Base-by-base conservation (phyloP, 345 rosid species). In the Populus pruinosa region DNA sequence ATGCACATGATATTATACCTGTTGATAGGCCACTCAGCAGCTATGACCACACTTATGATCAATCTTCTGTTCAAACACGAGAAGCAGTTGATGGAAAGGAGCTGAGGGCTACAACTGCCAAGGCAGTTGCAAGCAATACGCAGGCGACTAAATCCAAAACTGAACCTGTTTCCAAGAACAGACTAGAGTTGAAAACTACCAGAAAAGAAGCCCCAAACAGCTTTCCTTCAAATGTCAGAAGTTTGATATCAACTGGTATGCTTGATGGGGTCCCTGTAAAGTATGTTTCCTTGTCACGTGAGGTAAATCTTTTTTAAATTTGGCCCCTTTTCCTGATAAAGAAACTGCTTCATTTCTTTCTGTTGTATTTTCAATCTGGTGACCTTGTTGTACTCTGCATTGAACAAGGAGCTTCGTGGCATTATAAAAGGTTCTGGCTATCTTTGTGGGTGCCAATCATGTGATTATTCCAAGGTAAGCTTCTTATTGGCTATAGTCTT, bases 171-270 rank as follows among this genome's bases (percentile, higher is more conserved):
- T 81, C 87, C 36, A 91, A 86, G 87, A 90, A 78, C 78, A 95
- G 90, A 83, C 74, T 77, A 50, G 96, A 87, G 69, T 67, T 75
- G 17, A 91, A 91, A 85, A 16, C 85, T n/a, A 80, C 88, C 63
- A 89, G 76, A 84, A 93, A 91, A 78, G 97, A 93, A 80, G 92
- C 96, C 69, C 92, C 92, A 63, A 91, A 94, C 67, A 89, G 93
- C 87, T 95, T 95, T 78, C 99, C 99, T 78, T 91, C 98, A 53
- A 95, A 93, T 66, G 97, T 95, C 38, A 91, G 96, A 83, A 93
- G 97, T 83, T 86, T 93, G 86, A 88, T 95, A 83, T 90, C 95
- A 63, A 94, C 98, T 25, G 97, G 97, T 76, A 93, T 90, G 95
- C 97, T 93, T 5, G 97, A 94, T 76, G 94, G 97, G 6, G 92